A percentile compares a stretch with the other conserved stretches of the same genome.
Evolutionary conservation across 768 basidiomycete genomes (phyloP).

Genomic region (Lentinula guzmanii): DNA sequence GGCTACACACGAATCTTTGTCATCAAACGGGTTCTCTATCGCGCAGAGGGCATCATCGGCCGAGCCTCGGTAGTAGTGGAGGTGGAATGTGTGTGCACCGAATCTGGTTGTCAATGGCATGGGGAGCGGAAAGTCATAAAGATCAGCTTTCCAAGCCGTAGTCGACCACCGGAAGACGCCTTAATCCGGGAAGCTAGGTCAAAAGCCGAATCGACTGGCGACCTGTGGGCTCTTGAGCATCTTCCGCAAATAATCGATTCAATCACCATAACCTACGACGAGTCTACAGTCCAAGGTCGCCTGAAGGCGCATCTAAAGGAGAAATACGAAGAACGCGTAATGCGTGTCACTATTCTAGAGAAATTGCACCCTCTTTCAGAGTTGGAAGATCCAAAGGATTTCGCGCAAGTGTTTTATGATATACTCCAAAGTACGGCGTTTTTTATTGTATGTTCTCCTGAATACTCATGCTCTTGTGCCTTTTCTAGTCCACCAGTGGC

Average conservation of each 20-base stretch:
- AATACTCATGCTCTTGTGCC: not conserved
- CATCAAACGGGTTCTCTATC: not conserved
- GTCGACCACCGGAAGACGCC: not conserved
- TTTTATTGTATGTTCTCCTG: no score
- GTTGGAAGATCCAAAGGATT: no score
- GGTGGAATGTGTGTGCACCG: not conserved
- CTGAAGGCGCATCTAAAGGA: not conserved
- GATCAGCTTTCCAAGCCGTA: not conserved
- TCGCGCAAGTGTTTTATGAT: no score
- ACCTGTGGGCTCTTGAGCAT: not conserved
- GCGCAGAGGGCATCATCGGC: not conserved
- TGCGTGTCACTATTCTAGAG: not conserved
- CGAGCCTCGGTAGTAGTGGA: not conserved
- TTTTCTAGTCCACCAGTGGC: slow-evolving; percentile 1
- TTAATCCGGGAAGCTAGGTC: not conserved
- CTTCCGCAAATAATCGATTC: not conserved
- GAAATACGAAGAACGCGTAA: not conserved
- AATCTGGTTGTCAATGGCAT: not conserved
- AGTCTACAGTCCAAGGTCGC: not conserved
- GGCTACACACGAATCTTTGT: not conserved
- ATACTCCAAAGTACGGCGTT: not conserved
- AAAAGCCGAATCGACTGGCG: not conserved
- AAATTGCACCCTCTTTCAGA: no score
- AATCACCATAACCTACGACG: not conserved
- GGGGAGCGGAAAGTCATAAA: not conserved